Base-by-base conservation (phyloP, 2,329 filamentous ascomycete species). In the Rhynchosporium secalis region DNA sequence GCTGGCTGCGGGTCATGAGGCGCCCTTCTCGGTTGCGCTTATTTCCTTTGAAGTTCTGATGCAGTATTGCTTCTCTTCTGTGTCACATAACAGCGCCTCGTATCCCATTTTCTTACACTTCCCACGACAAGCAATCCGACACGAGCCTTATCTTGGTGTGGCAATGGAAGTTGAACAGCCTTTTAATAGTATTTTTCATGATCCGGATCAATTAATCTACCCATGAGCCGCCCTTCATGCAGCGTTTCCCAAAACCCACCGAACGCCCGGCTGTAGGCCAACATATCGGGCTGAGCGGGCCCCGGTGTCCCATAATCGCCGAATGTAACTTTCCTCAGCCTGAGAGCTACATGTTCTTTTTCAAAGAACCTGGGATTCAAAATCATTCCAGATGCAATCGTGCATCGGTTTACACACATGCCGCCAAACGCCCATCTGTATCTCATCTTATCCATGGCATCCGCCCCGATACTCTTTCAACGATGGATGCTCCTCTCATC, bases 401-500 rank as follows among this genome's bases (percentile, higher is more conserved):
- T 20, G 20, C 20, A 20, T 20, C 33, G 33, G 33, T 6, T 36
- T 36, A 2, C 33, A 10, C 5, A 10, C 33, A 10, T 36, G 33
- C 33, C 33, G 33, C 33, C 5, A 6, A 36, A 36, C 33, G 33
- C 33, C 33, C 9, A 36, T 5, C 33, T 36, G 9, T 36, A 10
- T 36, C 33, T 6, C 9, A 36, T 36, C 33, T 10, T 10, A 10
- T 36, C 9, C 33, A 10, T 36, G 33, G 9, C 6, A 36, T 36
- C 33, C 6, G 5, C 33, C 33, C 9, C 33, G 33, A 10, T 36
- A 20, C 41, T 47, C 38, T 36, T 15, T 52, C 36, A 54, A 2
- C 46, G 57, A 33, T 29, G 29, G 7, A 59, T 7, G 8, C 48
- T 41, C 7, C 61, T 48, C 40, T 64, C 58, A 56, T 66, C 65